A percentile compares a stretch with the other conserved stretches of the same genome.
Conservation (phyloP, 768 basidiomycete species). For the Pleurotus pulmonarius region DNA sequence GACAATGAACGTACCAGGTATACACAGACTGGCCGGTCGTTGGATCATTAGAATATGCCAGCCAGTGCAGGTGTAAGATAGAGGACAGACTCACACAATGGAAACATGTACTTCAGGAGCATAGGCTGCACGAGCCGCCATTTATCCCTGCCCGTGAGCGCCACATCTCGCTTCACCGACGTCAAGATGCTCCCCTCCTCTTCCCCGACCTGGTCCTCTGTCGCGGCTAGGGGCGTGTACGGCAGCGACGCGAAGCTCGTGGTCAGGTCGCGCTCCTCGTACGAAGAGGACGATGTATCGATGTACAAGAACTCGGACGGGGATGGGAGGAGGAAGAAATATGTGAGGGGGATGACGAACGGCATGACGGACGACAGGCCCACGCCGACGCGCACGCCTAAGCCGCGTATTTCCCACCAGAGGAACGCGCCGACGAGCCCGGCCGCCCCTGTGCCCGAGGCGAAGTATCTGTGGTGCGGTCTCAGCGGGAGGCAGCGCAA, state of each 20-base stretch:
- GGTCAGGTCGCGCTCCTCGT: constrained; percentile 34
- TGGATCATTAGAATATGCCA: too few species aligned
- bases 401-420: constrained; percentile 89
- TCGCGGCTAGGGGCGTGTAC: constrained; percentile 41
- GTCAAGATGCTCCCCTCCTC: constrained; percentile 33
- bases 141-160: constrained; percentile 72
- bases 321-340: constrained; percentile 73
- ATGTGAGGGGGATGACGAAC: constrained; percentile 71
- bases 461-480: constrained; percentile 64
- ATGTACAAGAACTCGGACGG: constrained; percentile 45
- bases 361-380: constrained; percentile 86
- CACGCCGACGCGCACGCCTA: constrained; percentile 83
- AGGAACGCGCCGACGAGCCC: constrained; percentile 89
- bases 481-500: neutral
- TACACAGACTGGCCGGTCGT: constrained; percentile 28
- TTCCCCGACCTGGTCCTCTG: constrained; percentile 37
- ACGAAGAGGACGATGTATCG: constrained; percentile 23
- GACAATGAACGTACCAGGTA: constrained; percentile 35
- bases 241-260: constrained; percentile 27
- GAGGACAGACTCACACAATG: constrained; percentile 66
- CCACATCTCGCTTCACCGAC: constrained; percentile 38
- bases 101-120: constrained; percentile 85
- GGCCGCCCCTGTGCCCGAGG: constrained; percentile 91
- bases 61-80: neutral
- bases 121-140: constrained; percentile 78